Evolutionary conservation across 2,329 filamentous ascomycete species (phyloP).

Genomic region (Eutypella sp.): DNA sequence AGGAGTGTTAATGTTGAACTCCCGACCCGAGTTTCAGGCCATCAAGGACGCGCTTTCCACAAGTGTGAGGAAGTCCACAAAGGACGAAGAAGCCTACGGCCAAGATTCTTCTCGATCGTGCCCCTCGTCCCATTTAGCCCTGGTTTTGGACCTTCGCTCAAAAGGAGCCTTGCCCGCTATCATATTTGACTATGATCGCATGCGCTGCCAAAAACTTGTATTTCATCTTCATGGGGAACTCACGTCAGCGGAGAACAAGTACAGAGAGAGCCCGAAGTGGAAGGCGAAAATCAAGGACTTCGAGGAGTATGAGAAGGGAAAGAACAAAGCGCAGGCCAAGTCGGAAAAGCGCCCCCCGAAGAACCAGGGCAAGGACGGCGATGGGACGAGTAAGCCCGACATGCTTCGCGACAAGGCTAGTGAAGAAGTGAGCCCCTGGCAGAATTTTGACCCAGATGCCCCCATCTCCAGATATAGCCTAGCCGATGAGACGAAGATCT

Average conservation of each 20-base stretch:
- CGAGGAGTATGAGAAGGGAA: slow-evolving; percentile 49
- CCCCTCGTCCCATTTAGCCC: slow-evolving; percentile 41
- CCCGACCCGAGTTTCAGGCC: slow-evolving; percentile 34
- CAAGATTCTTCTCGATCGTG: no score
- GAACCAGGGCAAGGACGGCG: slow-evolving; percentile 33
- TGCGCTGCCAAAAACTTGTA: slow-evolving; percentile 57
- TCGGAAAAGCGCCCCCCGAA: slow-evolving; percentile 29
- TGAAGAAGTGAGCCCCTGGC: slow-evolving; percentile 51
- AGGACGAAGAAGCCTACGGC: no score
- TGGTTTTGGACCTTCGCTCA: slow-evolving; percentile 56
- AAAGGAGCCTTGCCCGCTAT: slow-evolving; percentile 67
- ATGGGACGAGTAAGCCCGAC: slow-evolving; percentile 51
- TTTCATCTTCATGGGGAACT: slow-evolving; percentile 47
- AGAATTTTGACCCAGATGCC: slow-evolving; percentile 62
- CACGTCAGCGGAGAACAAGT: slow-evolving; percentile 46
- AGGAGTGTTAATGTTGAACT: slow-evolving; percentile 53
- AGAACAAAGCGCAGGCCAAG: slow-evolving; percentile 33
- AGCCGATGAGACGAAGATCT: slow-evolving; percentile 55
- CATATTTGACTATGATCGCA: slow-evolving; percentile 71
- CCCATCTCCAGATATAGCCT: slow-evolving; percentile 63
- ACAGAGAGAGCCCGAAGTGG: slow-evolving; percentile 57
- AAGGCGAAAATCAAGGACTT: slow-evolving; percentile 53
- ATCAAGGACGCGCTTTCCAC: slow-evolving; percentile 46
- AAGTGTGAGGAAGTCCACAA: no score
- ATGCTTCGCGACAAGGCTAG: slow-evolving; percentile 51